Conservation (phyloP, 1,139 yeast genomes). For the Ashbya aceris region DNA sequence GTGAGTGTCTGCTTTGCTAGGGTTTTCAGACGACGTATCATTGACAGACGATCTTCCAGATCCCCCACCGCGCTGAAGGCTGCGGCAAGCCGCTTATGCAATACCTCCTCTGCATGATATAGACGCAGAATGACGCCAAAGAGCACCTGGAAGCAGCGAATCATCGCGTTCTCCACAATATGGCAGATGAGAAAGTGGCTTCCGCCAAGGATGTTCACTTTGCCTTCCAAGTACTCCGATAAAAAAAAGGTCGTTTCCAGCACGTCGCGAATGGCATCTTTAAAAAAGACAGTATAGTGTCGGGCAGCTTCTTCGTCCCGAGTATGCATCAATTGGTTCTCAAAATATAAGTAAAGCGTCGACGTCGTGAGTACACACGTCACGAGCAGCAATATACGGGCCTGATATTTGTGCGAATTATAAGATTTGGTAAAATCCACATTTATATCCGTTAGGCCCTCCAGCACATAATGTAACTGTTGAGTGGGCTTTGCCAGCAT, state of each 20-base stretch:
- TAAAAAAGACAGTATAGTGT: background rate
- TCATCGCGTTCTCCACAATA: constrained; percentile 1
- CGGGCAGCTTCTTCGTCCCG: background rate
- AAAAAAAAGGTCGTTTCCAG: background rate
- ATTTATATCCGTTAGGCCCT: background rate
- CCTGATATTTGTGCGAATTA: background rate
- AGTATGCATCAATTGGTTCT: constrained; percentile 1
- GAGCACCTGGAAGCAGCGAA: constrained; percentile 2
- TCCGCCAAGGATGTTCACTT: background rate
- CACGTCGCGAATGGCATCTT: background rate
- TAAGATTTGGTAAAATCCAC: background rate
- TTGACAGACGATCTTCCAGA: background rate
- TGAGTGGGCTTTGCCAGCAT: background rate
- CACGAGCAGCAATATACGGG: constrained; percentile 1
- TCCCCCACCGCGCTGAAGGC: background rate
- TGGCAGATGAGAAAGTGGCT: constrained; percentile 1
- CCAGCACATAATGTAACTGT: background rate
- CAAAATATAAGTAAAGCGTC: constrained; percentile 6
- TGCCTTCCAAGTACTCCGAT: constrained; percentile 1
- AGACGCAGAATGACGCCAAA: constrained; percentile 2
- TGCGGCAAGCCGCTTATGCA: background rate
- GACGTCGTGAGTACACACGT: constrained; percentile 1
- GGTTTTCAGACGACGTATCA: background rate
- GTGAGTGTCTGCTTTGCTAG: background rate
- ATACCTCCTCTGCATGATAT: constrained; percentile 2